Evolutionary conservation across 192 early-diverging fungal genomes (phyloP).

Genomic region (Backusella sp.): DNA sequence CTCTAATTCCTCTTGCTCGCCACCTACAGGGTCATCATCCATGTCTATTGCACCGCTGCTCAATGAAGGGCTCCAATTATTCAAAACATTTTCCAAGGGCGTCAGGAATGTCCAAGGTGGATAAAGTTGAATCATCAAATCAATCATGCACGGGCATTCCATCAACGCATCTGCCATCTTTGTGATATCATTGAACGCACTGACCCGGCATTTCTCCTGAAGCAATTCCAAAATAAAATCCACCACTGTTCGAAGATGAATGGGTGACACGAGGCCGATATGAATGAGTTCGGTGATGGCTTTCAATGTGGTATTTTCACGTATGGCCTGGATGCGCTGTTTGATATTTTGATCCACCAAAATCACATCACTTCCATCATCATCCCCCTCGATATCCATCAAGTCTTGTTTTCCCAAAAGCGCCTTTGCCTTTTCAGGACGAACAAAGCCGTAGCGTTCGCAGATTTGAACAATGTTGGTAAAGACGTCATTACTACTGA

Average conservation of each 20-base stretch:
- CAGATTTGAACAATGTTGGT: slow-evolving; percentile 27
- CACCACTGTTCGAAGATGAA: slow-evolving; percentile 21
- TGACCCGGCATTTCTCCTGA: slow-evolving; percentile 12
- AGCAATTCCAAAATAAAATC: slow-evolving; percentile 32
- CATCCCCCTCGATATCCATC: neutral
- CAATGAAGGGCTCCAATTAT: slow-evolving; percentile 23
- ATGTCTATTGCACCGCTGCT: neutral
- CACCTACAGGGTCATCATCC: slow-evolving; percentile 9
- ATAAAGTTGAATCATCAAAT: slow-evolving; percentile 35
- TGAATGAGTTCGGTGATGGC: slow-evolving; percentile 22
- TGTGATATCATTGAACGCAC: slow-evolving; percentile 20
- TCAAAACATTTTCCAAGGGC: slow-evolving; percentile 32
- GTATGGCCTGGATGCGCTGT: slow-evolving; percentile 22
- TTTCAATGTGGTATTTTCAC: slow-evolving; percentile 7
- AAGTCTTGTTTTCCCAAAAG: neutral
- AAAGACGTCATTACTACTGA: slow-evolving; percentile 28
- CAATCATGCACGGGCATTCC: slow-evolving; percentile 28
- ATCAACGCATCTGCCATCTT: slow-evolving; percentile 26
- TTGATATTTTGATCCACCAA: slow-evolving; percentile 29
- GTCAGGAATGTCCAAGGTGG: slow-evolving; percentile 20
- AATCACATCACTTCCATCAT: neutral
- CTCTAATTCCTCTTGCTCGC: slow-evolving; percentile 23
- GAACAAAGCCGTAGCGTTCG: slow-evolving; percentile 15
- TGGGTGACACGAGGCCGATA: slow-evolving; percentile 27
- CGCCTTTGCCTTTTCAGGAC: slow-evolving; percentile 9